Evolutionary conservation across 2,329 filamentous ascomycete genomes (phyloP).

Genomic region (Drechslerella coelobrocha): DNA sequence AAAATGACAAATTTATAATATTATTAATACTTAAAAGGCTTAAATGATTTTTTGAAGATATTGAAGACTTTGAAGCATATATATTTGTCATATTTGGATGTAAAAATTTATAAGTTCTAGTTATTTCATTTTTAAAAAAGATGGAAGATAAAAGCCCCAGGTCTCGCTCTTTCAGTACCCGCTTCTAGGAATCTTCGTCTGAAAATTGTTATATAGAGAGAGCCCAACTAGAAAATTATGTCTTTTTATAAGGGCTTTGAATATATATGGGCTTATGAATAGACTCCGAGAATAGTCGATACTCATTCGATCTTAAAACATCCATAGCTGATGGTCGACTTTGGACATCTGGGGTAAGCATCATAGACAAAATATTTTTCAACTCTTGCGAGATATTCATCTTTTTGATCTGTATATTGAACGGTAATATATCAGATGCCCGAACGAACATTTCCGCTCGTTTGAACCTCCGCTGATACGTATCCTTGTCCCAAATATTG

Average conservation of each 20-base stretch:
- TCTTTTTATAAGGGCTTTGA: slow-evolving; percentile 17
- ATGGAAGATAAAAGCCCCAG: slow-evolving; percentile 1
- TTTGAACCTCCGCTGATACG: slow-evolving; percentile 8
- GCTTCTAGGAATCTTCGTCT: slow-evolving; percentile 14
- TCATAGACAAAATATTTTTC: slow-evolving; percentile 20
- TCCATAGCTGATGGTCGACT: slow-evolving; percentile 24
- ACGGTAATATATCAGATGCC: slow-evolving; percentile 22
- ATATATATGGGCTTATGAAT: slow-evolving; percentile 14
- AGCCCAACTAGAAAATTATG: slow-evolving; percentile 9
- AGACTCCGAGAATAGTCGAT: slow-evolving; percentile 25
- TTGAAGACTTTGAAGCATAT: slow-evolving; percentile 17
- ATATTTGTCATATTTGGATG: slow-evolving; percentile 9
- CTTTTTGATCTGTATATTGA: slow-evolving; percentile 17
- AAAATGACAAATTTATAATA: slow-evolving; percentile 1
- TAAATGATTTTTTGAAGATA: slow-evolving; percentile 12
- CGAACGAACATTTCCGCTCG: slow-evolving; percentile 13
- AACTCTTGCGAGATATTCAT: slow-evolving; percentile 22
- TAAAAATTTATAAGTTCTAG: neutral
- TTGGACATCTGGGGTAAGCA: slow-evolving; percentile 21
- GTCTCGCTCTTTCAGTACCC: slow-evolving; percentile 16
- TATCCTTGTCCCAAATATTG: slow-evolving; percentile 10
- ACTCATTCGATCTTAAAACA: slow-evolving; percentile 27
- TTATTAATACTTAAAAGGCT: slow-evolving; percentile 7
- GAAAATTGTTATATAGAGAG: slow-evolving; percentile 10
- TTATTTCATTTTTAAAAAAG: slow-evolving; percentile 2